These are phyloP conservation scores for Trichoderma aggressivum DNA, from an alignment of 2,329 filamentous ascomycete species.

Conservation along the genomic window DNA sequence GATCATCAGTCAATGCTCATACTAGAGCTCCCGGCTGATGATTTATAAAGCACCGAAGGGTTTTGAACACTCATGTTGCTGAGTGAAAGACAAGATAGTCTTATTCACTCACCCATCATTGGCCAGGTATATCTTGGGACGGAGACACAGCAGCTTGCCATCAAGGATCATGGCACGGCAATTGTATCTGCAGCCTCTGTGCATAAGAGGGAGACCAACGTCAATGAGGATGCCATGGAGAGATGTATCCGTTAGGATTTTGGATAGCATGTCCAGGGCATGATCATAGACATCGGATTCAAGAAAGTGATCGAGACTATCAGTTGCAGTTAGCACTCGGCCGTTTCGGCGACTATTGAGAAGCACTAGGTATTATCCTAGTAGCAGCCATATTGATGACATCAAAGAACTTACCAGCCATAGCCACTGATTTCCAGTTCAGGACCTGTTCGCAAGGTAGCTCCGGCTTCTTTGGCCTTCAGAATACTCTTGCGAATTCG, in stretches of 20 bases:
- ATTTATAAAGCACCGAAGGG: neutral
- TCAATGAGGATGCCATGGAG: slow-evolving; percentile 39
- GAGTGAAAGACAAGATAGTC: neutral
- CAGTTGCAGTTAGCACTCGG: neutral
- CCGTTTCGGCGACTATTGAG: neutral
- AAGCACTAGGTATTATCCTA: neutral
- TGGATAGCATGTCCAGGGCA: slow-evolving; percentile 31
- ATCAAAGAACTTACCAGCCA: slow-evolving; percentile 25
- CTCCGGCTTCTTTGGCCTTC: slow-evolving; percentile 56
- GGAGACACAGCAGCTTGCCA: slow-evolving; percentile 65
- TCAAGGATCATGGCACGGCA: slow-evolving; percentile 38
- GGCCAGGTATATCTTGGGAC: slow-evolving; percentile 60
- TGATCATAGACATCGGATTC: slow-evolving; percentile 41
- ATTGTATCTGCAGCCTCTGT: slow-evolving; percentile 27
- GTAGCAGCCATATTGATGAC: neutral
- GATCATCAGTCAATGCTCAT: neutral
- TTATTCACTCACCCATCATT: slow-evolving; percentile 30
- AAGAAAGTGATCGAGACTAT: slow-evolving; percentile 60
- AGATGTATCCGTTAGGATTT: slow-evolving; percentile 32
- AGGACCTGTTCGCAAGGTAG: slow-evolving; percentile 59
- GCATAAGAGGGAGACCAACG: slow-evolving; percentile 42
- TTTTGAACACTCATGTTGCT: too few relatives aligned
- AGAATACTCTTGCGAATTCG: slow-evolving; percentile 62
- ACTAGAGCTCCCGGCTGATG: too few relatives aligned
- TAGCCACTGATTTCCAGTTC: slow-evolving; percentile 47